Percentiles rank a stretch among this genome's conserved stretches.
Evolutionary conservation across 2,329 filamentous ascomycete species (phyloP).

Genomic region (Cordyceps fumosorosea): DNA sequence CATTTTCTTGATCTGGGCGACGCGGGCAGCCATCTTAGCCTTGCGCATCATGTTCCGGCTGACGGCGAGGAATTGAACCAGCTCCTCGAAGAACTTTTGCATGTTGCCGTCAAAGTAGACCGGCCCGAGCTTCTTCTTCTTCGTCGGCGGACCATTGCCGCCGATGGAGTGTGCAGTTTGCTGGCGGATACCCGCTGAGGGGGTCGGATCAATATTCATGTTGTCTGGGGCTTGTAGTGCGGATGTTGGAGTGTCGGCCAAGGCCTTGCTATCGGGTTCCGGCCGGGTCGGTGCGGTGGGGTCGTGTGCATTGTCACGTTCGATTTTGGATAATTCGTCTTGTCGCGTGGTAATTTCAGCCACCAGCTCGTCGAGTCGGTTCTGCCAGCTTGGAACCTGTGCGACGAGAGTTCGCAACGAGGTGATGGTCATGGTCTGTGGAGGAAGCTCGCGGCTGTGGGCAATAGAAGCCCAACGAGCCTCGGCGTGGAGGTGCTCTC

Average conservation of each 20-base stretch:
- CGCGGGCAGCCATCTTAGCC: conserved; percentile 75
- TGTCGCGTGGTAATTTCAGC: conserved; percentile 56
- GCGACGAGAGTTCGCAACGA: conserved; percentile 47
- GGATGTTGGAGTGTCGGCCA: background rate
- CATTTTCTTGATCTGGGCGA: conserved; percentile 57
- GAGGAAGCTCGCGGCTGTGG: background rate
- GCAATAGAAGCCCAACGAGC: background rate
- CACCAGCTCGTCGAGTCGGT: conserved; percentile 53
- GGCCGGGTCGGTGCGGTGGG: conserved; percentile 9
- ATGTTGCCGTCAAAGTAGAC: conserved; percentile 91
- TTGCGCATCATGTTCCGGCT: conserved; percentile 81
- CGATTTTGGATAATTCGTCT: conserved; percentile 48
- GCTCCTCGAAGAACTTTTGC: conserved; percentile 72
- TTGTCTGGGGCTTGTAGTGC: background rate
- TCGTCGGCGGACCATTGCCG: background rate
- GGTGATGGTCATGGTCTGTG: conserved; percentile 40
- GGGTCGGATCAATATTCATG: conserved; percentile 5
- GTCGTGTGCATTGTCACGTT: conserved; percentile 16
- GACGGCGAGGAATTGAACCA: conserved; percentile 75
- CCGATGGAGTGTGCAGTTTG: background rate
- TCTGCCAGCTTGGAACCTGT: conserved; percentile 55
- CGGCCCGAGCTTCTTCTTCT: conserved; percentile 45
- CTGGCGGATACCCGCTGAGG: background rate
- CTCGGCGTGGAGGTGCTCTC: background rate
- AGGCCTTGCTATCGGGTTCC: background rate